A percentile compares a stretch with the other conserved stretches of the same genome.
phyloP scores from a whole-genome alignment of 257 asterid species.

The Solanum gandarillasii region DNA sequence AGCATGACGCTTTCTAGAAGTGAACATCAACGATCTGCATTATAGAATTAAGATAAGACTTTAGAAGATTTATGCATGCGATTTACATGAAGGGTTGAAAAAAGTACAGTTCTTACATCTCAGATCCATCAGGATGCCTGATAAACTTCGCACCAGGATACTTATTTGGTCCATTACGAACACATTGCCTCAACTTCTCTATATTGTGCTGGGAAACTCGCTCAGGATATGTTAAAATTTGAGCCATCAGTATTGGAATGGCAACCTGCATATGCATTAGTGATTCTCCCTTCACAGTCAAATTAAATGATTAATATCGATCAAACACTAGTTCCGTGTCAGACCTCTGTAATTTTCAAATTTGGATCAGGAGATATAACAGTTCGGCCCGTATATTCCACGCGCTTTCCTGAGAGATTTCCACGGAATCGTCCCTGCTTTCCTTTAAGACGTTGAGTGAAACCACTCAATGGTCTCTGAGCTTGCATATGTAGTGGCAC shows the following conservation, averaged over 20 bases:
- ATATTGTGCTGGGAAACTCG: conserved; percentile 86
- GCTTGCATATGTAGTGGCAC: conserved; percentile 16
- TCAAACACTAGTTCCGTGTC: conserved; percentile 2
- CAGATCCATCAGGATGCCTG: conserved; percentile 60
- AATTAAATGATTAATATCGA: not conserved
- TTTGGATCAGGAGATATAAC: conserved; percentile 98
- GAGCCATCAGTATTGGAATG: conserved; percentile 80
- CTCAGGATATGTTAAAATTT: conserved; percentile 78
- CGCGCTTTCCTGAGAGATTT: conserved; percentile 94
- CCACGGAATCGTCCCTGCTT: conserved; percentile 92
- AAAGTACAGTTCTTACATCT: conserved; percentile 40
- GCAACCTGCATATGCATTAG: conserved; percentile 50
- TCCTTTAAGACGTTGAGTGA: conserved; percentile 94
- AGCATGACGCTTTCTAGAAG: conserved; percentile 57
- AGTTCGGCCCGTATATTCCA: conserved; percentile 89
- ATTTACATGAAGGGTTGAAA: not conserved
- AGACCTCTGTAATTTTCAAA: conserved; percentile 78
- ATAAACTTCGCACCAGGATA: conserved; percentile 91
- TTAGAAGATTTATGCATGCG: not conserved
- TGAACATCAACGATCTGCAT: conserved; percentile 41
- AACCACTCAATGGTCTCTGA: conserved; percentile 62
- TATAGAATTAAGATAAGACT: not conserved
- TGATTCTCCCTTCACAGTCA: not conserved
- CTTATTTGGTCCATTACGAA: conserved; percentile 84
- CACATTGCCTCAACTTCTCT: conserved; percentile 85